phyloP scores from a whole-genome alignment of 169 alveolate species.

The Cryptosporidium ubiquitum region DNA sequence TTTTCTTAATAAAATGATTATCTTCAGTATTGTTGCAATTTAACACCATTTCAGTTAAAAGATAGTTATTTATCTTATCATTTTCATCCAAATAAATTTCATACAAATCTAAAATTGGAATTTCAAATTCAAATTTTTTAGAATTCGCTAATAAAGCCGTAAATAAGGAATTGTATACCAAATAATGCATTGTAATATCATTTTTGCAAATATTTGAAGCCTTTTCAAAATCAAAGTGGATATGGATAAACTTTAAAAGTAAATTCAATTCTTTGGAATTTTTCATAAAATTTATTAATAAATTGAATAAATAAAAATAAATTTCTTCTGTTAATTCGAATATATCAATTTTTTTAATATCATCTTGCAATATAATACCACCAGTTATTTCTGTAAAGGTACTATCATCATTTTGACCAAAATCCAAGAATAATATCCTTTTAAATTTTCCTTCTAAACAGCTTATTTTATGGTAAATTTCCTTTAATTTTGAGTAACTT shows the following conservation, averaged over 20 bases:
- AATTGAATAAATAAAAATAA: background rate
- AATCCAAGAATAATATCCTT: background rate
- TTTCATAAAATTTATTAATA: background rate
- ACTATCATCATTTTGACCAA: background rate
- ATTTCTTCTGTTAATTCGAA: slow-evolving; percentile 4
- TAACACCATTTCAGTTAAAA: slow-evolving; percentile 23
- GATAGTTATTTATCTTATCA: background rate
- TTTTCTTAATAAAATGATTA: background rate
- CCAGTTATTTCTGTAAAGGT: too few relatives aligned
- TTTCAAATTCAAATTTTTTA: background rate
- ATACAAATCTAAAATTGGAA: slow-evolving; percentile 2
- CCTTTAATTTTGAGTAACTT: background rate
- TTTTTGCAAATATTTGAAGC: background rate
- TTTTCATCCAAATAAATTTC: background rate
- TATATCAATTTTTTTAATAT: background rate
- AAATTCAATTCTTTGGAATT: background rate
- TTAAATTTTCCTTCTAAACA: background rate
- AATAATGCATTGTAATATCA: background rate
- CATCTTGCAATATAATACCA: background rate
- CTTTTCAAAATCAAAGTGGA: background rate
- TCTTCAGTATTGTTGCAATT: background rate
- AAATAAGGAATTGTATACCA: background rate
- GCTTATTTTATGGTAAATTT: background rate
- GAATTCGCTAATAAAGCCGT: background rate
- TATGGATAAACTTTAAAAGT: background rate